These are phyloP conservation scores for Pythium myriotylum DNA, from an alignment of 352 stramenopile genomes.

Conservation along the genomic window DNA sequence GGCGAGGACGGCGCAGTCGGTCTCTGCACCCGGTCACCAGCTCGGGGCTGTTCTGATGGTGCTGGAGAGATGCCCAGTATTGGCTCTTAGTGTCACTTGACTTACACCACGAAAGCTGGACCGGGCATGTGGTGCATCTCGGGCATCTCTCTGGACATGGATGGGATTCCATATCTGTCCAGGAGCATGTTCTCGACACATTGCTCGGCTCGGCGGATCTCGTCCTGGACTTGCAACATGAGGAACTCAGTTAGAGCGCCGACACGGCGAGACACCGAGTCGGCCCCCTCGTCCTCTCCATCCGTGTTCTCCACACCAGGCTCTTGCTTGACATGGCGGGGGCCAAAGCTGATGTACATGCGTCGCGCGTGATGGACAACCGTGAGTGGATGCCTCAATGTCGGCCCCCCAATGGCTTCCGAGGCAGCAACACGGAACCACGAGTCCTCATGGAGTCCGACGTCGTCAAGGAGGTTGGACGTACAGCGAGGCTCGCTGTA, in stretches of 20 bases:
- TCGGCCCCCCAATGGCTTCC: neutral
- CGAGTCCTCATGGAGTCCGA: slow-evolving; percentile 15
- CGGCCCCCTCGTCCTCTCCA: neutral
- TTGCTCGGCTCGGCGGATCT: slow-evolving; percentile 12
- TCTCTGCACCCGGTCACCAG: no score
- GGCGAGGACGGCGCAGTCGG: no score
- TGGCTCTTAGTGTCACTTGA: no score
- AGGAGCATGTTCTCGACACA: slow-evolving; percentile 15
- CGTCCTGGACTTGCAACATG: slow-evolving; percentile 19
- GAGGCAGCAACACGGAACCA: slow-evolving; percentile 12
- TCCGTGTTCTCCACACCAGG: neutral
- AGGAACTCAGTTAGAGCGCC: slow-evolving; percentile 14
- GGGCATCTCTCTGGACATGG: no score
- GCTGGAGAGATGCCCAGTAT: no score
- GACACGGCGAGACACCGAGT: neutral
- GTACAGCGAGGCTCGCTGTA: slow-evolving; percentile 12
- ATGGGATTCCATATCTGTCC: neutral
- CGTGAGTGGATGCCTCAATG: slow-evolving; percentile 9
- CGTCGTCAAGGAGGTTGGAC: slow-evolving; percentile 7
- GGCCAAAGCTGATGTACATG: slow-evolving; percentile 9
- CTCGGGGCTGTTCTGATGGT: no score
- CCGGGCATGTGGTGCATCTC: no score
- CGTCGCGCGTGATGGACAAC: slow-evolving; percentile 18
- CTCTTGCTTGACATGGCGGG: neutral
- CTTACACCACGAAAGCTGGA: no score